These are phyloP conservation scores for Xylariomycetidae sp. DNA, from an alignment of 2,329 filamentous ascomycete species.

Conservation along the genomic window DNA sequence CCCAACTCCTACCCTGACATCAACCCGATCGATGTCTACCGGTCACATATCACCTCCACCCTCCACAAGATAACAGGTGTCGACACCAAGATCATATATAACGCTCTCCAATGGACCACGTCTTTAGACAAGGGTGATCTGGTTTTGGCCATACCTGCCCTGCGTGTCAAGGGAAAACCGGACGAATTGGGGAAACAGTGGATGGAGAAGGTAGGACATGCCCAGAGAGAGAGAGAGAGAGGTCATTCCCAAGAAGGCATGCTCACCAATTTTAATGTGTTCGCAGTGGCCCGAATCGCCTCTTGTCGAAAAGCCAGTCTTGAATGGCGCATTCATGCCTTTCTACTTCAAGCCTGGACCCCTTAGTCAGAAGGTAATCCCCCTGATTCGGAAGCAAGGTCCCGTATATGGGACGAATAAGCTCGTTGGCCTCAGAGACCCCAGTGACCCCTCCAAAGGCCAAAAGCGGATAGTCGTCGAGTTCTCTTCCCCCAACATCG, in stretches of 20 bases:
- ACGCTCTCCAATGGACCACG: conserved; percentile 72
- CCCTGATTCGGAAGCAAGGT: conserved; percentile 61
- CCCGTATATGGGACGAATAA: conserved; percentile 61
- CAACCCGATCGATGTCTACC: conserved; percentile 77
- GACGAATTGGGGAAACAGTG: conserved; percentile 58
- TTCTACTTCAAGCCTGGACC: conserved; percentile 76
- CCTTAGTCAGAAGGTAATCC: conserved; percentile 62
- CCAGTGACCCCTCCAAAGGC: conserved; percentile 31
- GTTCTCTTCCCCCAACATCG: conserved; percentile 73
- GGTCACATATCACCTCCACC: conserved; percentile 68
- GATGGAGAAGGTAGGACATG: conserved; percentile 54
- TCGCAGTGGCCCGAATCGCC: conserved; percentile 69
- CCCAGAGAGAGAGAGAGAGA: no score
- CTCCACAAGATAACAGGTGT: conserved; percentile 67
- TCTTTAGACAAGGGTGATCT: conserved; percentile 80
- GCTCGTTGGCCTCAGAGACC: conserved; percentile 53
- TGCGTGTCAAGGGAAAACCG: conserved; percentile 71
- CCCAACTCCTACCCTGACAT: conserved; percentile 59
- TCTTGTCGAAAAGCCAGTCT: conserved; percentile 64
- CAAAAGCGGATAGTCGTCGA: conserved; percentile 58
- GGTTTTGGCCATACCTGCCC: conserved; percentile 71
- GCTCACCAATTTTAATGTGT: no score
- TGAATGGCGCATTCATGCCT: conserved; percentile 65
- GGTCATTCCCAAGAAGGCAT: no score
- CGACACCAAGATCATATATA: conserved; percentile 66